Conservation (phyloP, 352 stramenopile genomes). For the Stramenopiles sp. region DNA sequence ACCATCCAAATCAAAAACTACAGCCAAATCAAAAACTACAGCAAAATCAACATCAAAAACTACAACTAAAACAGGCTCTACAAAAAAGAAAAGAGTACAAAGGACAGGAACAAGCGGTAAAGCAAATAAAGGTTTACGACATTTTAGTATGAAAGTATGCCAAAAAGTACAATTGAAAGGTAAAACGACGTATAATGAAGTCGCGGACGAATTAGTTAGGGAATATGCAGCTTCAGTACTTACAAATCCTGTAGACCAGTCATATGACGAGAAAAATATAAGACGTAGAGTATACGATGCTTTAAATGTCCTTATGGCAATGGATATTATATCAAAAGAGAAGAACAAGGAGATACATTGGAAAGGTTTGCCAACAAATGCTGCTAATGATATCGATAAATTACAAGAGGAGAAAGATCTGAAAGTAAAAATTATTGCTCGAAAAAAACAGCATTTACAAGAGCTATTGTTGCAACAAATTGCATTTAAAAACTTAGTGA, state of each 20-base stretch:
- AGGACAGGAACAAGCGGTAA: constrained; percentile 30
- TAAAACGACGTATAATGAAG: constrained; percentile 82
- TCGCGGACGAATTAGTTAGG: constrained; percentile 69
- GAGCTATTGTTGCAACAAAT: constrained; percentile 80
- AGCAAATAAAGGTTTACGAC: constrained; percentile 66
- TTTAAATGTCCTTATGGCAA: constrained; percentile 89
- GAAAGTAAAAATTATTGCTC: constrained; percentile 46
- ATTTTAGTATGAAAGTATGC: constrained; percentile 69
- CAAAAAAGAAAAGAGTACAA: too few species aligned
- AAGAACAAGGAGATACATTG: constrained; percentile 65
- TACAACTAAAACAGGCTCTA: too few species aligned
- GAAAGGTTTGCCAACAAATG: constrained; percentile 47
- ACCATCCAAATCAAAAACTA: too few species aligned
- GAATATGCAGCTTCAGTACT: constrained; percentile 30
- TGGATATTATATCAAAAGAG: constrained; percentile 93
- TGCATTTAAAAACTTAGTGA: constrained; percentile 73
- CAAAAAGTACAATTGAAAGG: constrained; percentile 88
- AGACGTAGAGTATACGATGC: constrained; percentile 84
- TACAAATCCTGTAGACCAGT: constrained; percentile 27
- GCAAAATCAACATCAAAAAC: too few species aligned
- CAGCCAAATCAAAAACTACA: too few species aligned
- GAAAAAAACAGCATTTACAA: constrained; percentile 65
- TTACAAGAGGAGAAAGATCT: constrained; percentile 41
- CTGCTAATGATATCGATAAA: constrained; percentile 58
- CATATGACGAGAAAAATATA: constrained; percentile 87